Evolutionary conservation across 306 rosid species (phyloP).

Genomic region (Acacia melanoxylon): DNA sequence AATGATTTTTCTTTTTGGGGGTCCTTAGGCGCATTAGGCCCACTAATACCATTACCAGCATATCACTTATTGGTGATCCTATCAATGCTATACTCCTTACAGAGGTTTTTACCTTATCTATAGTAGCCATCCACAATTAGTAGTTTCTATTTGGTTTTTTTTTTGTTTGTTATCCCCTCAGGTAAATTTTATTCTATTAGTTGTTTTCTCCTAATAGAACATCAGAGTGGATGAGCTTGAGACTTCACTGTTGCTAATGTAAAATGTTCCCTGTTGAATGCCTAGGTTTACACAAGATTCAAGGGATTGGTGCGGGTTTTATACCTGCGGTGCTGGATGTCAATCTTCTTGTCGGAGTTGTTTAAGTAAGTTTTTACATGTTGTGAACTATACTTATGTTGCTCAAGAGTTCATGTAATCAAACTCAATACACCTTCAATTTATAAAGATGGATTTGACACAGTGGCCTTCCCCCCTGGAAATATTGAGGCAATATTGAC

Average conservation of each 20-base stretch:
- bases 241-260: constrained; percentile 18
- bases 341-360: constrained; percentile 59
- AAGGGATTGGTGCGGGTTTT: constrained; percentile 93
- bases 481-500: constrained; percentile 3
- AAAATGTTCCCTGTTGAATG: constrained; percentile 26
- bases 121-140: too few relatives aligned
- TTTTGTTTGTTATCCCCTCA: background rate
- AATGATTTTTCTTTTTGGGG: background rate
- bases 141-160: background rate
- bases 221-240: background rate
- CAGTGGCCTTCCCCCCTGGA: background rate
- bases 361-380: constrained; percentile 54
- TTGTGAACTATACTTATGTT: constrained; percentile 18
- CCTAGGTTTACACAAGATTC: constrained; percentile 87
- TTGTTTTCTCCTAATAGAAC: too few relatives aligned
- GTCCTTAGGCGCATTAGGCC: background rate
- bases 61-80: background rate
- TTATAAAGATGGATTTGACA: background rate
- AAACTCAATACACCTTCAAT: background rate
- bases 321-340: constrained; percentile 77
- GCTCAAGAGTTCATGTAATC: constrained; percentile 12
- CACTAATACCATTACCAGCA: background rate
- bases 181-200: background rate
- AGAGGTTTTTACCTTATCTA: too few relatives aligned
- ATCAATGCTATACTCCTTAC: too few relatives aligned